Conservation (phyloP, 352 stramenopile species). For the Paralagenidium karlingii region DNA sequence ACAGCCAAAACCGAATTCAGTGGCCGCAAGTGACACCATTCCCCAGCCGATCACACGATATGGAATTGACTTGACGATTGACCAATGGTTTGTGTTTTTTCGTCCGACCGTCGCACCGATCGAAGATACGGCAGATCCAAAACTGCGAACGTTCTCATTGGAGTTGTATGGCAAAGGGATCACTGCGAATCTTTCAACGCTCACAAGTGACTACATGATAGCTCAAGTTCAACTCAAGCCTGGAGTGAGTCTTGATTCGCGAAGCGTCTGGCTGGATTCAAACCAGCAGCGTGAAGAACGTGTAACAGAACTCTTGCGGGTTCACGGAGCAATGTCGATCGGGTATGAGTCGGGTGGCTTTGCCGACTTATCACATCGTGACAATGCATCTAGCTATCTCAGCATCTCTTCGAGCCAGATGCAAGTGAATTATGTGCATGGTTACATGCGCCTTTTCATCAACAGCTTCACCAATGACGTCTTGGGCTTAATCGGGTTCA, state of each 20-base stretch:
- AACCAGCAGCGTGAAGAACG: no score
- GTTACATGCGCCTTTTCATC: constrained; percentile 23
- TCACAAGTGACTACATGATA: constrained; percentile 14
- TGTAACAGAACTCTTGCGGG: no score
- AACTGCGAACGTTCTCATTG: constrained; percentile 25
- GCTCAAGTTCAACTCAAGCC: constrained; percentile 19
- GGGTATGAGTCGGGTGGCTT: no score
- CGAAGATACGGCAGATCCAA: no score
- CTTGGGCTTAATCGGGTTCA: constrained; percentile 50
- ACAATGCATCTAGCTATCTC: no score
- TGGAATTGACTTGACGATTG: constrained; percentile 23
- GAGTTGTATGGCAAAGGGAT: constrained; percentile 23
- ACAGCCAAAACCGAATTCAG: no score
- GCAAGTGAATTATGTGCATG: constrained; percentile 46
- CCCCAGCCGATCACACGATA: no score
- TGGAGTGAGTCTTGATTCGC: constrained; percentile 24
- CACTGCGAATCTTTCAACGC: constrained; percentile 22
- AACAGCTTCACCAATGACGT: constrained; percentile 49
- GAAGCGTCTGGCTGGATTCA: no score
- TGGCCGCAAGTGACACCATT: no score
- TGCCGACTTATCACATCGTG: no score
- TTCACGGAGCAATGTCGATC: no score
- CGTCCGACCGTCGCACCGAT: constrained; percentile 25
- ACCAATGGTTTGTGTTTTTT: constrained; percentile 47
- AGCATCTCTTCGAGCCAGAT: no score